phyloP scores from a whole-genome alignment of 1,284 basidiomycete species.

The Athelia sp. region DNA sequence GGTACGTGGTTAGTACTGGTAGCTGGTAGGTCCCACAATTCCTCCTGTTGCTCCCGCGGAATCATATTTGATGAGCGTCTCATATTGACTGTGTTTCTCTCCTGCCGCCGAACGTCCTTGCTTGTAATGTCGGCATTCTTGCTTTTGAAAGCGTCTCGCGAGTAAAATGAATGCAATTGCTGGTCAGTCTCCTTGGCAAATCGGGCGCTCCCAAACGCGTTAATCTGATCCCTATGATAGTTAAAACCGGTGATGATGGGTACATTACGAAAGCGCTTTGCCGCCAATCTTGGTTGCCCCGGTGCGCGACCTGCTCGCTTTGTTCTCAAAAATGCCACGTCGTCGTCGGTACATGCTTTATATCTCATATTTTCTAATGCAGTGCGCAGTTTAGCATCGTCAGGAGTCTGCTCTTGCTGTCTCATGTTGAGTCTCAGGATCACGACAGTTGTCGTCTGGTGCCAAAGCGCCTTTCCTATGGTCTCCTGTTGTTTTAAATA shows the following conservation, averaged over 20 bases:
- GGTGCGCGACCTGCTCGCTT: conserved; percentile 9
- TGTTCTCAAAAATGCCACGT: conserved; percentile 25
- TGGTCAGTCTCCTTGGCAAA: conserved; percentile 27
- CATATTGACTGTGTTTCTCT: not conserved
- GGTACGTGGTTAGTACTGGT: conserved; percentile 17
- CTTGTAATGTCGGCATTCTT: not conserved
- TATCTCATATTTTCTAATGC: conserved; percentile 30
- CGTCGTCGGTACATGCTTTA: conserved; percentile 25
- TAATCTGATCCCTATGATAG: conserved; percentile 26
- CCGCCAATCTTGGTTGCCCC: conserved; percentile 8
- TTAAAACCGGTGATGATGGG: conserved; percentile 30
- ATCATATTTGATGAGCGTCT: not conserved
- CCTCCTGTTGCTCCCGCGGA: conserved; percentile 10
- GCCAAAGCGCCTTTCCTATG: conserved; percentile 30
- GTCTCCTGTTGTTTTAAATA: conserved; percentile 16
- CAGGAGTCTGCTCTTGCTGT: conserved; percentile 16
- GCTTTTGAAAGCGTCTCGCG: conserved; percentile 12
- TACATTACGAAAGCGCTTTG: conserved; percentile 20
- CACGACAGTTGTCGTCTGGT: conserved; percentile 28
- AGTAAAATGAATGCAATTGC: conserved; percentile 15
- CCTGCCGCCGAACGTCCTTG: not conserved
- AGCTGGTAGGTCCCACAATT: conserved; percentile 23
- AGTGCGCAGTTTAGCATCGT: conserved; percentile 22
- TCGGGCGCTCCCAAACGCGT: conserved; percentile 17
- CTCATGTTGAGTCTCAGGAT: conserved; percentile 33